These are phyloP conservation scores for Backusella parvicylindrica DNA, from an alignment of 192 early-diverging fungal species.

Conservation along the genomic window DNA sequence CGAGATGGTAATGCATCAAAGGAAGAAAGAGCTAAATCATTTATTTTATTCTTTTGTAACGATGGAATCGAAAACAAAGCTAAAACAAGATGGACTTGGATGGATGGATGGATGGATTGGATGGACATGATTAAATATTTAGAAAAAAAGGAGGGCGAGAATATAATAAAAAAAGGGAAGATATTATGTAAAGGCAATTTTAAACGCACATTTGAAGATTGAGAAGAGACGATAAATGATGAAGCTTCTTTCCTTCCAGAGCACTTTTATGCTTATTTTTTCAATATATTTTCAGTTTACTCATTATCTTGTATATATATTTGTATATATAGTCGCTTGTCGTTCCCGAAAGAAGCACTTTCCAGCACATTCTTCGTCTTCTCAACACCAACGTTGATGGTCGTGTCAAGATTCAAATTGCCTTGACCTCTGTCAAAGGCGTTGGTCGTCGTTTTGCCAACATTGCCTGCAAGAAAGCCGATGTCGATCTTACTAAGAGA, in stretches of 20 bases:
- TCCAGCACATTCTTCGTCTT: constrained; percentile 96
- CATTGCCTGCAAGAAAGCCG: constrained; percentile 98
- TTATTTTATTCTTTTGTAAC: not conserved
- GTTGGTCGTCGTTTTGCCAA: constrained; percentile 97
- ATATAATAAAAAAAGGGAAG: not conserved
- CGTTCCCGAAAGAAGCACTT: constrained; percentile 25
- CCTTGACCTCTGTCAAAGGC: constrained; percentile 96
- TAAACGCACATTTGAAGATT: no score
- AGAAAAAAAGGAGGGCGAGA: not conserved
- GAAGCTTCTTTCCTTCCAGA: not conserved
- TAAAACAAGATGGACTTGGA: not conserved
- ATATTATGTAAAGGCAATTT: no score
- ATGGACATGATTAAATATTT: not conserved
- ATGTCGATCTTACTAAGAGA: constrained; percentile 93
- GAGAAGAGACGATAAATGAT: no score
- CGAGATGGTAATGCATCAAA: not conserved
- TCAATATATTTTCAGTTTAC: not conserved
- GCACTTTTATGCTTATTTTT: not conserved
- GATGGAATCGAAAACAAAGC: not conserved
- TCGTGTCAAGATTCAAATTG: constrained; percentile 91
- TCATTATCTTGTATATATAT: not conserved
- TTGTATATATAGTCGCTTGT: not conserved
- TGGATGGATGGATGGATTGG: not conserved
- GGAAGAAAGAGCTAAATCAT: not conserved
- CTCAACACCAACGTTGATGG: constrained; percentile 82